Evolutionary conservation across 192 early-diverging fungal genomes (phyloP), one percentile per base, ranked within the genome.

Genomic region (Linnemannia zychae): DNA sequence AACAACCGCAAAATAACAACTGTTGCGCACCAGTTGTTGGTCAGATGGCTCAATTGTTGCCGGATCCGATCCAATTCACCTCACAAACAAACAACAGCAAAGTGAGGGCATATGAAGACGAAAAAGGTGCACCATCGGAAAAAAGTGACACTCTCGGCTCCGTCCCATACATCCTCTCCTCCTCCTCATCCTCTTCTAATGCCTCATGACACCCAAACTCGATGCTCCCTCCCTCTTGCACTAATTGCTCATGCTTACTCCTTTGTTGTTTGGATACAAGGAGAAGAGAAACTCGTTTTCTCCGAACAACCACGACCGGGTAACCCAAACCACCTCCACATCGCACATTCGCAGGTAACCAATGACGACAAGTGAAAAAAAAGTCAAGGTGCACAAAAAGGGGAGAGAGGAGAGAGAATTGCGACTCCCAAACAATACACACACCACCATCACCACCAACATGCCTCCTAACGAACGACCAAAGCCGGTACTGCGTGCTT

Each of bases 31-130:
- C 53, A 24, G 53, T 20, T 24, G 4, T 49, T 5, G 24, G 57
- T 31, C 57, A 63, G 57, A 63, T 63, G 57, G 57, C 57, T 63
- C 57, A 63, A 63, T 24, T 16, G 57, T 63, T 63, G 57, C 57
- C 57, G 57, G 57, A 63, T 63, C 57, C 57, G 57, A 63, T 63
- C 57, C 40, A 44, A 0, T 63, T 63, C 57, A 28, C 24, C 57
- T 28, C n/a, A 63, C 57, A 63, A 28, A 63, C 57, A 31, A 2
- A 53, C 20, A n/a, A n/a, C 18, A 53, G n/a, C 1, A 50, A 50
- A 50, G 18, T 44, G 40, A 44, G 9, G 40, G 57, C 57, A 31
- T 33, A 28, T 63, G 24, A 63, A 63, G 12, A 33, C 24, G 0
- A 3, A 63, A 63, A 24, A 12, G 20, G 22, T 4, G 7, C n/a